Percentiles rank a stretch among this genome's conserved stretches.
These are phyloP conservation scores for Bathelium albidoporum DNA, from an alignment of 495 filamentous ascomycete species.

Conservation along the genomic window DNA sequence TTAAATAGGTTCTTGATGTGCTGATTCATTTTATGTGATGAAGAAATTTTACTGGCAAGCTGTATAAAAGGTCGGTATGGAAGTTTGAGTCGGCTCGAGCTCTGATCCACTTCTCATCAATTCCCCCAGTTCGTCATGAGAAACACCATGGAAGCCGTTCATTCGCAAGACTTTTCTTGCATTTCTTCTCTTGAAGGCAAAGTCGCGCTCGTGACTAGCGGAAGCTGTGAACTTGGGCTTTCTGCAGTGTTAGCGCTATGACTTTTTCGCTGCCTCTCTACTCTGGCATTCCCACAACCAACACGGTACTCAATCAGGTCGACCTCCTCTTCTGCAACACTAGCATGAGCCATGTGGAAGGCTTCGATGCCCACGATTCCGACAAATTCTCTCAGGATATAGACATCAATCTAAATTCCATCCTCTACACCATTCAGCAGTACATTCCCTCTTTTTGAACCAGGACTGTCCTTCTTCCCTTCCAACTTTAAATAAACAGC, in stretches of 20 bases:
- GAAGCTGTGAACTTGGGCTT: neutral
- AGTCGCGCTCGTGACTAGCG: neutral
- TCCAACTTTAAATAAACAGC: neutral
- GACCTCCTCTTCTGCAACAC: neutral
- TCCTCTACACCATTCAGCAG: neutral
- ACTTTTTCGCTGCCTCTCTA: neutral
- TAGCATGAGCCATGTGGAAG: neutral
- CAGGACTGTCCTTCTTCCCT: too few relatives aligned
- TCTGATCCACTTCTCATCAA: too few relatives aligned
- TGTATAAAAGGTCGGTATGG: too few relatives aligned
- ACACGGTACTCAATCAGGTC: neutral
- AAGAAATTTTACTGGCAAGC: too few relatives aligned
- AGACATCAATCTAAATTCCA: neutral
- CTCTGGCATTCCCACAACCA: neutral
- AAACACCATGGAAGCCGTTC: neutral
- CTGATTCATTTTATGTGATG: neutral
- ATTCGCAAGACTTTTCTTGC: neutral
- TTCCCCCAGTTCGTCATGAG: too few relatives aligned
- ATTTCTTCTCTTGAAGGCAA: neutral
- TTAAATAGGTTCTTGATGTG: neutral
- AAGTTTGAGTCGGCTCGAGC: too few relatives aligned
- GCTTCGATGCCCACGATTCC: neutral
- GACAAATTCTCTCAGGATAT: neutral
- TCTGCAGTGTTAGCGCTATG: neutral
- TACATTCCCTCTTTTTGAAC: neutral